Percentiles rank a stretch among this genome's conserved stretches.
Evolutionary conservation across 345 rosid species (phyloP).

Genomic region (Lepidium didymum): DNA sequence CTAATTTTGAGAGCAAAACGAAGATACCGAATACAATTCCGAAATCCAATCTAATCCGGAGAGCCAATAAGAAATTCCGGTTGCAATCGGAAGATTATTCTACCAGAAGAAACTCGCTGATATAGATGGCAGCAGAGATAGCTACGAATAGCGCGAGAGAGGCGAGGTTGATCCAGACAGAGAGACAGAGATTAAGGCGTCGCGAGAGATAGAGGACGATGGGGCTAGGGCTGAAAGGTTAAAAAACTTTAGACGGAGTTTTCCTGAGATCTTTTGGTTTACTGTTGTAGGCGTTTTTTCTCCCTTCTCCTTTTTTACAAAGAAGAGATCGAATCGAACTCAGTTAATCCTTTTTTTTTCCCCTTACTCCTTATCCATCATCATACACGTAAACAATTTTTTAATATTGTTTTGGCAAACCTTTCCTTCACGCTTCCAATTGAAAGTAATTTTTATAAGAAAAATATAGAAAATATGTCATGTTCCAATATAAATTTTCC

Average conservation of each 20-base stretch:
- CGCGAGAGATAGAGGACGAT: not conserved
- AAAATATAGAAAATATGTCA: not conserved
- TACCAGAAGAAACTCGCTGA: conserved; percentile 4
- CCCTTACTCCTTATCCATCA: too few species aligned
- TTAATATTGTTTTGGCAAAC: too few species aligned
- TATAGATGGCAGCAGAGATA: not conserved
- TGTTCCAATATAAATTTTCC: not conserved
- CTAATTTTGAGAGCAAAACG: conserved; percentile 14
- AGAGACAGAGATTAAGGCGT: conserved; percentile 8
- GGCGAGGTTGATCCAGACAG: not conserved
- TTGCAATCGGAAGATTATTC: not conserved
- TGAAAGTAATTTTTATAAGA: not conserved
- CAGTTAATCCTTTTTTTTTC: not conserved
- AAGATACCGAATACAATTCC: not conserved
- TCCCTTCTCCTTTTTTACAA: not conserved
- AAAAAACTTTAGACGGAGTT: not conserved
- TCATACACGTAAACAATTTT: too few species aligned
- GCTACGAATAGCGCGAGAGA: not conserved
- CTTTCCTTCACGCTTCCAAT: not conserved
- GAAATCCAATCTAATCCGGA: not conserved
- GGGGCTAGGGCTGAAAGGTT: conserved; percentile 21
- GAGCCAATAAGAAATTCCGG: not conserved
- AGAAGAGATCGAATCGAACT: conserved; percentile 3
- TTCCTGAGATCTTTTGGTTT: conserved; percentile 7
- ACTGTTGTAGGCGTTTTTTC: conserved; percentile 24